Evolutionary conservation across 352 stramenopile genomes (phyloP).

Genomic region (Phytophthora crassamura): DNA sequence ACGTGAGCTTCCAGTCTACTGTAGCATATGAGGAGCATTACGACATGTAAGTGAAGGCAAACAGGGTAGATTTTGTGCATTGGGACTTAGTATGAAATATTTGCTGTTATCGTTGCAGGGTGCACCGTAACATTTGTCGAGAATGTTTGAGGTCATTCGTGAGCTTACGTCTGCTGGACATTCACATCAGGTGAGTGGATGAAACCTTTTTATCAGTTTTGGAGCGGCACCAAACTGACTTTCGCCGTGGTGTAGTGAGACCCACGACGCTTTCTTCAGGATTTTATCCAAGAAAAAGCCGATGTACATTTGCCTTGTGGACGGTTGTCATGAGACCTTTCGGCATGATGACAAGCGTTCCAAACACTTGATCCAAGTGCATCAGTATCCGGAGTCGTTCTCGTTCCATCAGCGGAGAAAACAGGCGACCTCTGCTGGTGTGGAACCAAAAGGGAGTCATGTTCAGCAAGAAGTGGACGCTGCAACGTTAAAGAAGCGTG

Average conservation of each 20-base stretch:
- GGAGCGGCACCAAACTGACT: background rate
- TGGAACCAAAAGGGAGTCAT: background rate
- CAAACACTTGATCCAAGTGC: conserved; percentile 47
- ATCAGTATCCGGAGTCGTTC: conserved; percentile 53
- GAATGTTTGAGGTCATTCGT: conserved; percentile 61
- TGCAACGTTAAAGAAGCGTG: conserved; percentile 36
- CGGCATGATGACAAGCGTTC: conserved; percentile 60
- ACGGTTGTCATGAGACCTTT: conserved; percentile 54
- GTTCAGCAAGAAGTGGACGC: conserved; percentile 15
- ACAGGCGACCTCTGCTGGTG: background rate
- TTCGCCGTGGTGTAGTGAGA: conserved; percentile 44
- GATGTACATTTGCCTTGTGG: conserved; percentile 65
- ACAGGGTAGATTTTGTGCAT: background rate
- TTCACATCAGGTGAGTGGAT: conserved; percentile 48
- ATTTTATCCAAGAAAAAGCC: conserved; percentile 65
- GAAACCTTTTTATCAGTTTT: background rate
- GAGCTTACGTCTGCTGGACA: conserved; percentile 56
- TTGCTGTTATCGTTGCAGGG: conserved; percentile 15
- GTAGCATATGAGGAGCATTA: conserved; percentile 69
- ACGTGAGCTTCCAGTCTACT: conserved; percentile 51
- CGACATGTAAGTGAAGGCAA: conserved; percentile 47
- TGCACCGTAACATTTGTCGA: conserved; percentile 52
- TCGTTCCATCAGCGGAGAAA: conserved; percentile 42
- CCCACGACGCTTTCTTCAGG: conserved; percentile 70
- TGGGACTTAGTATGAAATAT: background rate